Evolutionary conservation across 495 filamentous ascomycete genomes (phyloP).

Genomic region (Penicillium steckii): DNA sequence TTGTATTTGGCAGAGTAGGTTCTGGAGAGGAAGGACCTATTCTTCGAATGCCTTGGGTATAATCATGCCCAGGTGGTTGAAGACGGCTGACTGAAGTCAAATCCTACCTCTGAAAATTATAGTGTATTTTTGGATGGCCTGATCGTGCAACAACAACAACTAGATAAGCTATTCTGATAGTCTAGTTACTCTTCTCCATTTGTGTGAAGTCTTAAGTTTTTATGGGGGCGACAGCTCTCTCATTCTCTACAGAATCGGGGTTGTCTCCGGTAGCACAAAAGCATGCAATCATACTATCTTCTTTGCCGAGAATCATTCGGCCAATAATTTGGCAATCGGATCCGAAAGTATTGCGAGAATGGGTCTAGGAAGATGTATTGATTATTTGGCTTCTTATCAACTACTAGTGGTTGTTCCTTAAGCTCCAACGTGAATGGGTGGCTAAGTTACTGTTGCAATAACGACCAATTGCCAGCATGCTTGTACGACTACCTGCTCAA

Average conservation of each 20-base stretch:
- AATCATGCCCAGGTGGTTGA: not conserved
- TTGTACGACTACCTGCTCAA: constrained; percentile 14
- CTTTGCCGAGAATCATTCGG: not conserved
- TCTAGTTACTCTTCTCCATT: not conserved
- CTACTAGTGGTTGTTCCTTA: not conserved
- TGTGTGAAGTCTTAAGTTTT: not conserved
- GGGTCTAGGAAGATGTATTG: not conserved
- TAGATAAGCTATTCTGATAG: not conserved
- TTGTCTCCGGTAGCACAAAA: not conserved
- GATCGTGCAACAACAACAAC: not conserved
- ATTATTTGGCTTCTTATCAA: not conserved
- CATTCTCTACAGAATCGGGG: not conserved
- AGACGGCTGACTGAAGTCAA: not conserved
- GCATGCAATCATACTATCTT: not conserved
- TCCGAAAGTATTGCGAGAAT: not conserved
- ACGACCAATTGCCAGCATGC: constrained; percentile 12
- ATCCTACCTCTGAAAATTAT: not conserved
- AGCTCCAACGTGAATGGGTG: not conserved
- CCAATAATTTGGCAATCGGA: not conserved
- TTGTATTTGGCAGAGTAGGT: constrained; percentile 31
- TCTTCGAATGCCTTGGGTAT: constrained; percentile 28
- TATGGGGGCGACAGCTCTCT: not conserved
- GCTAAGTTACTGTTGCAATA: constrained; percentile 24
- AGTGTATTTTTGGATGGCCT: not conserved
- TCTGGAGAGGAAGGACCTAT: constrained; percentile 30